A percentile compares a stretch with the other conserved stretches of the same genome.
Evolutionary conservation across 2,329 filamentous ascomycete genomes (phyloP).

Genomic region (Xylaria sp.): DNA sequence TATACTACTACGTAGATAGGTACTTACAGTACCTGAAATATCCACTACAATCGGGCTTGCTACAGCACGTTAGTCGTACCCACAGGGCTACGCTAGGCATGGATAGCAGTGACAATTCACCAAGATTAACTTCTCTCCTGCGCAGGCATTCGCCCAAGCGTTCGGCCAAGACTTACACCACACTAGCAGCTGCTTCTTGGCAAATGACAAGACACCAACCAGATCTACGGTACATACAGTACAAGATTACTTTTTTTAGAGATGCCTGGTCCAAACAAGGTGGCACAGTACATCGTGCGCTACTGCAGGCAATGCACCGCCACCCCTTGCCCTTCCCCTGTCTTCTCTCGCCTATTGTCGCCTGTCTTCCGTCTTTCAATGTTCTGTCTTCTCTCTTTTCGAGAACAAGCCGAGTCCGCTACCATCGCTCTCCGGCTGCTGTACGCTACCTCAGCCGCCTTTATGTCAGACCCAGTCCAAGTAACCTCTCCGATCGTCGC

Average conservation of each 20-base stretch:
- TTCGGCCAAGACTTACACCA: constrained; percentile 26
- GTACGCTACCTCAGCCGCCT: neutral
- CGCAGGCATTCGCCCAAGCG: constrained; percentile 18
- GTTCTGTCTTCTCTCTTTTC: neutral
- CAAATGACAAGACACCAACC: constrained; percentile 41
- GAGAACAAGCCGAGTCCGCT: constrained; percentile 1
- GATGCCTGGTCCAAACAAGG: constrained; percentile 38
- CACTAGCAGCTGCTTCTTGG: constrained; percentile 31
- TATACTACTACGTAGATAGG: neutral
- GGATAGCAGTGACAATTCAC: neutral
- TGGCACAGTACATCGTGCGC: constrained; percentile 37
- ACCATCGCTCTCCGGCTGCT: constrained; percentile 14
- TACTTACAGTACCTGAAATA: neutral
- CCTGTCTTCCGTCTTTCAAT: neutral
- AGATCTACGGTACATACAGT: constrained; percentile 24
- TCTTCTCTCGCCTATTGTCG: constrained; percentile 11
- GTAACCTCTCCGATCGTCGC: neutral
- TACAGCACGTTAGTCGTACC: too few relatives aligned
- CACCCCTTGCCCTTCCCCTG: constrained; percentile 18
- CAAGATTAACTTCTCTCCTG: neutral
- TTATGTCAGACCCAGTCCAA: neutral
- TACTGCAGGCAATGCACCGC: constrained; percentile 27
- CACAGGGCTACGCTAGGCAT: neutral
- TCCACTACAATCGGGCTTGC: neutral
- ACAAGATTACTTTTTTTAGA: constrained; percentile 46